Evolutionary conservation across 129 eudicot species (phyloP).

Genomic region (Saussurea involucrata): DNA sequence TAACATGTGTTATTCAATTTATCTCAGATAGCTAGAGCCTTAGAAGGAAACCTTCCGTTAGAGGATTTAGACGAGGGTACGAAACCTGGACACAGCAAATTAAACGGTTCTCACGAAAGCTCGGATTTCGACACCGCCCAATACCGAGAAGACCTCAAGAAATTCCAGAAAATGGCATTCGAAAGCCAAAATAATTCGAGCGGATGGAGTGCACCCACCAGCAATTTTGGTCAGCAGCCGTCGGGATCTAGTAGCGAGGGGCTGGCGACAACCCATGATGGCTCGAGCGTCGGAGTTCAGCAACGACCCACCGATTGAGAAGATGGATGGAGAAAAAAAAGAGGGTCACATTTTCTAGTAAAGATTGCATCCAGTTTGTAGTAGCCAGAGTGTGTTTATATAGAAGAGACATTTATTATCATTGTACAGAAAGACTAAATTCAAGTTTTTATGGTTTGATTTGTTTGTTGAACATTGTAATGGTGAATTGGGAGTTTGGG

Average conservation of each 20-base stretch:
- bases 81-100: slow-evolving; percentile 38
- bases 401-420: neutral
- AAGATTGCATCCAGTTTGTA: too few relatives aligned
- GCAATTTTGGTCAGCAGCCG: slow-evolving; percentile 56
- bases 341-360: neutral
- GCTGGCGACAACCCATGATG: slow-evolving; percentile 27
- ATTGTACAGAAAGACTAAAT: slow-evolving; percentile 13
- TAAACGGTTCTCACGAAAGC: slow-evolving; percentile 52
- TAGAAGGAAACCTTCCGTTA: slow-evolving; percentile 70
- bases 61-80: slow-evolving; percentile 50
- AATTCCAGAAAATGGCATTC: slow-evolving; percentile 68
- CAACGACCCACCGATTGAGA: slow-evolving; percentile 17
- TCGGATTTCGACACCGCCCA: slow-evolving; percentile 63
- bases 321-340: neutral
- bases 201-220: slow-evolving; percentile 57
- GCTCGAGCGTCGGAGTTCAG: slow-evolving; percentile 24
- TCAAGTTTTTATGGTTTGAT: slow-evolving; percentile 1
- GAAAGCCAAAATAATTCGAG: slow-evolving; percentile 53
- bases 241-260: slow-evolving; percentile 75
- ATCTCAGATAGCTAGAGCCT: slow-evolving; percentile 56
- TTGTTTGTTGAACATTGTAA: slow-evolving; percentile 5
- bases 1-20: neutral
- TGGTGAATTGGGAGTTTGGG: slow-evolving; percentile 7
- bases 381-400: slow-evolving; percentile 19
- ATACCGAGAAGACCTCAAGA: slow-evolving; percentile 56